Evolutionary conservation across 2,329 filamentous ascomycete species (phyloP).

Genomic region (Colletotrichum cereale): DNA sequence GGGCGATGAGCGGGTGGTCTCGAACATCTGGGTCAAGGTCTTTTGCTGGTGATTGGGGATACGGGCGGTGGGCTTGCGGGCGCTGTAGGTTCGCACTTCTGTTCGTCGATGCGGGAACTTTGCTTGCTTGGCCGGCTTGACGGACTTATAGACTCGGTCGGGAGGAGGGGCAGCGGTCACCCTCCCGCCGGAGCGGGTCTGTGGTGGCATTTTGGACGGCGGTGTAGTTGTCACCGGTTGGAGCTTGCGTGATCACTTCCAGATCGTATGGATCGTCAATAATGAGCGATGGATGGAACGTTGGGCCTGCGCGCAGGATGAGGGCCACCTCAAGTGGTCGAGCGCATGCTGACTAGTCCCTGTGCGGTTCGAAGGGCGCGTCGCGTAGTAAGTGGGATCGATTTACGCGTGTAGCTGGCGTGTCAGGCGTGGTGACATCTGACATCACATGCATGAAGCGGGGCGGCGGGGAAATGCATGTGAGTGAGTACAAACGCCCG

Average conservation of each 20-base stretch:
- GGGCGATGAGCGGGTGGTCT: slow-evolving; percentile 46
- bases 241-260: not conserved
- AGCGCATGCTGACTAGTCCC: slow-evolving; percentile 24
- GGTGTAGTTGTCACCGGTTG: not conserved
- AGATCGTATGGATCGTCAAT: not conserved
- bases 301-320: not conserved
- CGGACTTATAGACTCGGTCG: slow-evolving; percentile 54
- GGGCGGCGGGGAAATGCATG: slow-evolving; percentile 2
- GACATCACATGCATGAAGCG: slow-evolving; percentile 37
- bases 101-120: slow-evolving; percentile 54
- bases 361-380: slow-evolving; percentile 30
- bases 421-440: slow-evolving; percentile 11
- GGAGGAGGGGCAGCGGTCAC: slow-evolving; percentile 45
- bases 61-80: slow-evolving; percentile 40
- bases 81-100: slow-evolving; percentile 51
- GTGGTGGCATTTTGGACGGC: slow-evolving; percentile 49
- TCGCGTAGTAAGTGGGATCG: slow-evolving; percentile 32
- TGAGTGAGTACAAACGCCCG: not conserved
- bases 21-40: slow-evolving; percentile 58
- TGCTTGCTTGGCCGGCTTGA: slow-evolving; percentile 53
- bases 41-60: slow-evolving; percentile 48
- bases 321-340: slow-evolving; percentile 1
- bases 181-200: slow-evolving; percentile 54
- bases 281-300: not conserved
- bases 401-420: slow-evolving; percentile 36